Evolutionary conservation across 257 asterid species (phyloP).

Genomic region (Eucommia ulmoides): DNA sequence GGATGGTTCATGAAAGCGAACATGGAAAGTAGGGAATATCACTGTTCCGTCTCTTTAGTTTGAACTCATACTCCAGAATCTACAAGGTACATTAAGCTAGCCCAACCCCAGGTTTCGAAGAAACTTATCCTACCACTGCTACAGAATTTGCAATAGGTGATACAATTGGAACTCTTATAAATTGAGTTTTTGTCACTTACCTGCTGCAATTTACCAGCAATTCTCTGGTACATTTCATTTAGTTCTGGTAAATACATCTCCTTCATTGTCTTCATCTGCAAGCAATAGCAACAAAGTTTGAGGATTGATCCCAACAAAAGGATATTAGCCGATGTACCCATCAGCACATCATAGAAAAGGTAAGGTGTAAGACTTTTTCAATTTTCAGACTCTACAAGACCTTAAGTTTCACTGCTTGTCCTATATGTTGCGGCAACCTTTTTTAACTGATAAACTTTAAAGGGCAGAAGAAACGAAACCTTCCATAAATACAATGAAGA

Average conservation of each 20-base stretch:
- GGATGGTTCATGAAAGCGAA: too few relatives aligned
- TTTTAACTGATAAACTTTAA: neutral
- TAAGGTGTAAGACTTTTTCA: too few relatives aligned
- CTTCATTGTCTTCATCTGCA: slow-evolving; percentile 87
- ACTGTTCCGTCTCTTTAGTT: too few relatives aligned
- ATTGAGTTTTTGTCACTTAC: slow-evolving; percentile 17
- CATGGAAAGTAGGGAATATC: too few relatives aligned
- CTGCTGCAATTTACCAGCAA: slow-evolving; percentile 70
- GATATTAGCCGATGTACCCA: too few relatives aligned
- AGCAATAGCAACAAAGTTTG: slow-evolving; percentile 8
- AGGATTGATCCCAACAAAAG: slow-evolving; percentile 2
- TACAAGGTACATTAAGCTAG: neutral
- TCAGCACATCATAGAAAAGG: too few relatives aligned
- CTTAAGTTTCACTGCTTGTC: too few relatives aligned
- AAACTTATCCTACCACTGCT: neutral
- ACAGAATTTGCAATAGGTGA: neutral
- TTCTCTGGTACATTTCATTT: slow-evolving; percentile 69
- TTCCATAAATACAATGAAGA: neutral
- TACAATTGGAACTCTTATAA: neutral
- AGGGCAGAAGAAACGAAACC: neutral
- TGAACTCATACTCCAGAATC: too few relatives aligned
- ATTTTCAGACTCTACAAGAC: too few relatives aligned
- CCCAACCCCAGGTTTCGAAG: neutral
- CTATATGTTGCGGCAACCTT: neutral
- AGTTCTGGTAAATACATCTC: slow-evolving; percentile 59